phyloP scores from a whole-genome alignment of 1,284 basidiomycete species.

The Porodaedalea pini region DNA sequence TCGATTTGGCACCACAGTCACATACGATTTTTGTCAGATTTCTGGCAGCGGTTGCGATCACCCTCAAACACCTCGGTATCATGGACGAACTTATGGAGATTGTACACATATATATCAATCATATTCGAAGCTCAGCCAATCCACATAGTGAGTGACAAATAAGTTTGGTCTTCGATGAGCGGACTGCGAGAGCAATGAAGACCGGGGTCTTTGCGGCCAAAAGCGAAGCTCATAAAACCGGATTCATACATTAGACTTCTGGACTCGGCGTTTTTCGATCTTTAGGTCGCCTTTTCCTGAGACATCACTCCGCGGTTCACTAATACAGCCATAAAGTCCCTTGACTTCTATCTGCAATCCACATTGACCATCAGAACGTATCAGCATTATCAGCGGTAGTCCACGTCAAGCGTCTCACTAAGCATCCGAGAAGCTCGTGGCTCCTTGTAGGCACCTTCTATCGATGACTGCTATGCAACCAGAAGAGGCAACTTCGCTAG shows the following conservation, averaged over 20 bases:
- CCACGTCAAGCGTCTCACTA: neutral
- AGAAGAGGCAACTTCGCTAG: too few relatives aligned
- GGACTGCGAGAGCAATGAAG: neutral
- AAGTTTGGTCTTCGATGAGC: neutral
- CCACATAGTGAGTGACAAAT: too few relatives aligned
- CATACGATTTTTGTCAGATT: neutral
- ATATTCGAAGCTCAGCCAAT: neutral
- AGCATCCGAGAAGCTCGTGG: slow-evolving; percentile 9
- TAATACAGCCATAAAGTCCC: neutral
- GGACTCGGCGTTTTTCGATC: neutral
- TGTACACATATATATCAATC: neutral
- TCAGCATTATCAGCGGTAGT: neutral
- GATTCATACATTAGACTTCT: neutral
- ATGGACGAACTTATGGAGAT: neutral
- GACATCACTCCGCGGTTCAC: neutral
- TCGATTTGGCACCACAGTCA: neutral
- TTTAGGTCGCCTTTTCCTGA: neutral
- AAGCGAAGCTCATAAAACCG: neutral
- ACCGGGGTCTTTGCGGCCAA: neutral
- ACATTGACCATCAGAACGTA: neutral
- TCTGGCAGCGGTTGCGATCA: neutral
- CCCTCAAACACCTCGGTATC: slow-evolving; percentile 4
- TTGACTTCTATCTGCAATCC: neutral
- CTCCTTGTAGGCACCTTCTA: neutral
- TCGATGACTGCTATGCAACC: neutral